Percentiles rank a stretch among this genome's conserved stretches.
Evolutionary conservation across 305 asterid species (phyloP).

Genomic region (Caryopteris hybrid): DNA sequence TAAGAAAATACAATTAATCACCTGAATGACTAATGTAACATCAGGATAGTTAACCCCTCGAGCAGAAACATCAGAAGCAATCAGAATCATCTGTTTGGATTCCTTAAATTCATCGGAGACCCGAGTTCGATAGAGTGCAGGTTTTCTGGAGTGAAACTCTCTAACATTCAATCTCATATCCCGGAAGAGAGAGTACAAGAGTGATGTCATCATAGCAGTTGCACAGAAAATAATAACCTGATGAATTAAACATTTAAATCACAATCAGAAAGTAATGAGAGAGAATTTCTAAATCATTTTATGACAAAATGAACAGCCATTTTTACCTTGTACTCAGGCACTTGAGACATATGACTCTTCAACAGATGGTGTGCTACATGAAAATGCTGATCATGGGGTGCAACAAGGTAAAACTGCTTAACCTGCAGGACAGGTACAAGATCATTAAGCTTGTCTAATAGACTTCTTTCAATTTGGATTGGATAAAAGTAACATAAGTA

Average conservation of each 20-base stretch:
- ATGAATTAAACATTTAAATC: slow-evolving; percentile 3
- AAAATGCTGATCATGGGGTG: slow-evolving; percentile 71
- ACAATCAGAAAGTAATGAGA: slow-evolving; percentile 12
- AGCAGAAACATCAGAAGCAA: slow-evolving; percentile 77
- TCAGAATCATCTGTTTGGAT: slow-evolving; percentile 58
- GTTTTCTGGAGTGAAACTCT: slow-evolving; percentile 79
- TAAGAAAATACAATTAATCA: not conserved
- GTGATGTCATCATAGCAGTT: slow-evolving; percentile 81
- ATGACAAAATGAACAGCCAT: not conserved
- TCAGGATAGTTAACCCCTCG: slow-evolving; percentile 92
- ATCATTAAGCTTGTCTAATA: slow-evolving; percentile 5
- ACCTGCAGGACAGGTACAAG: slow-evolving; percentile 46
- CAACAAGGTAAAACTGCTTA: slow-evolving; percentile 64
- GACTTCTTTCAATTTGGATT: not conserved
- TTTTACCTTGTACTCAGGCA: slow-evolving; percentile 66
- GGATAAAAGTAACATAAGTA: not conserved
- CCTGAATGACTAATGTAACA: slow-evolving; percentile 87
- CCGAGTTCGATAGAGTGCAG: slow-evolving; percentile 70
- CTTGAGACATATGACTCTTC: slow-evolving; percentile 57
- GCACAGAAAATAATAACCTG: slow-evolving; percentile 87
- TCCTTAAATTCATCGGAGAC: slow-evolving; percentile 79
- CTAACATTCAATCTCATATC: slow-evolving; percentile 75
- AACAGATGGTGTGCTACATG: slow-evolving; percentile 59
- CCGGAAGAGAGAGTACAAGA: slow-evolving; percentile 66
- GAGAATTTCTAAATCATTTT: not conserved